phyloP scores from a whole-genome alignment of 805 yeast genomes.

The Candida hungchunana region DNA sequence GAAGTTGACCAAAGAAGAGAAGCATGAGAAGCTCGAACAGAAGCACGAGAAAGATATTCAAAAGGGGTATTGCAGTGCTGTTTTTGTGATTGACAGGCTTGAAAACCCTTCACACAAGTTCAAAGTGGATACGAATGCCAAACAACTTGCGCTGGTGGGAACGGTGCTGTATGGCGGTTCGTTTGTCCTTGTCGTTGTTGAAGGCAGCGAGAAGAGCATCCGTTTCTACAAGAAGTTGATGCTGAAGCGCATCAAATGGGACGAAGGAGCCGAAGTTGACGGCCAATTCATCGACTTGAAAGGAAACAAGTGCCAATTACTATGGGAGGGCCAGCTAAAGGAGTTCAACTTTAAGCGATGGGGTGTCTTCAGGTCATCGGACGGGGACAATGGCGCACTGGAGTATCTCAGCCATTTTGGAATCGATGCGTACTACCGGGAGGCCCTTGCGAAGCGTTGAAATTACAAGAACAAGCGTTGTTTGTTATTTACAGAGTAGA shows the following conservation, averaged over 20 bases:
- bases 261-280: conserved; percentile 36
- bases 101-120: conserved; percentile 63
- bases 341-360: conserved; percentile 58
- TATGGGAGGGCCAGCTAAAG: conserved; percentile 71
- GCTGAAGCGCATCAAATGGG: conserved; percentile 66
- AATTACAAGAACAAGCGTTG: not conserved
- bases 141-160: conserved; percentile 66
- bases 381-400: conserved; percentile 44
- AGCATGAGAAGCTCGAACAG: conserved; percentile 42
- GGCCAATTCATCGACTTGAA: conserved; percentile 34
- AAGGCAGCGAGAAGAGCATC: conserved; percentile 65
- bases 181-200: conserved; percentile 61
- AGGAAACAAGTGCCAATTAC: conserved; percentile 40
- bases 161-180: conserved; percentile 36
- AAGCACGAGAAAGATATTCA: conserved; percentile 46
- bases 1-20: conserved; percentile 54
- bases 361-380: conserved; percentile 58
- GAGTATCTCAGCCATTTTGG: conserved; percentile 46
- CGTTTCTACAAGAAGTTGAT: conserved; percentile 61
- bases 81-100: conserved; percentile 52
- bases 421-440: conserved; percentile 58
- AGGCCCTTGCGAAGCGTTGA: conserved; percentile 24
- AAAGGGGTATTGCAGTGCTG: conserved; percentile 52
- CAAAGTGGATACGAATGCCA: conserved; percentile 78
- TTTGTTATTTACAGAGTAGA: conserved; percentile 3